Conservation (phyloP, 2,329 filamentous ascomycete species). For the Thielaviopsis populi region DNA sequence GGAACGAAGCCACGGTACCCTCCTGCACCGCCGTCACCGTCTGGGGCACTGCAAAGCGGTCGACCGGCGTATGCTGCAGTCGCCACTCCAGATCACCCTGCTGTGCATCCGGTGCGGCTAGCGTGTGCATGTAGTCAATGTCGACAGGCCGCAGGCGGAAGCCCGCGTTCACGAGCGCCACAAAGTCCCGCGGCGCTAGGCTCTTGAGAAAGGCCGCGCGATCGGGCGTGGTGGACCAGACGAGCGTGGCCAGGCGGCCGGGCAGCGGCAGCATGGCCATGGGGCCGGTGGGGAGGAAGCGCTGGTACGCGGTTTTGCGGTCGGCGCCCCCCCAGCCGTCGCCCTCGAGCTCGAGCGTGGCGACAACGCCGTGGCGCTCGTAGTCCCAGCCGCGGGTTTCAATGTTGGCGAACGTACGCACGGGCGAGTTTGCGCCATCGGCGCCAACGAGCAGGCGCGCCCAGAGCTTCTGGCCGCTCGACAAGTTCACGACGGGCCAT, state of each 20-base stretch:
- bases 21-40: constrained; percentile 56
- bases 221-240: constrained; percentile 83
- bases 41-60: constrained; percentile 45
- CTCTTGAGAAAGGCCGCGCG: constrained; percentile 68
- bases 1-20: constrained; percentile 74
- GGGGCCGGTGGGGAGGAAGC: constrained; percentile 84
- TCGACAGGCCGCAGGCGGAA: constrained; percentile 72
- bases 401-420: constrained; percentile 78
- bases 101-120: constrained; percentile 34
- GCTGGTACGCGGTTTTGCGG: constrained; percentile 73
- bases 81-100: constrained; percentile 76
- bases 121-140: constrained; percentile 65
- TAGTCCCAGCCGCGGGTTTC: constrained; percentile 87
- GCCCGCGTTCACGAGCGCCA: constrained; percentile 81
- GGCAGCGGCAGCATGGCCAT: constrained; percentile 85
- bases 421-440: constrained; percentile 88
- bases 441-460: constrained; percentile 82
- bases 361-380: constrained; percentile 75
- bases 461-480: constrained; percentile 50
- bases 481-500: constrained; percentile 74
- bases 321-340: constrained; percentile 38
- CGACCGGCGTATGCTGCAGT: constrained; percentile 49
- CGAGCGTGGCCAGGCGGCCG: constrained; percentile 65
- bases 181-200: constrained; percentile 56
- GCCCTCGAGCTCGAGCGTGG: constrained; percentile 61